A percentile compares a stretch with the other conserved stretches of the same genome.
Evolutionary conservation across 179 eudicot species (phyloP).

Genomic region (Actinidia chinensis): DNA sequence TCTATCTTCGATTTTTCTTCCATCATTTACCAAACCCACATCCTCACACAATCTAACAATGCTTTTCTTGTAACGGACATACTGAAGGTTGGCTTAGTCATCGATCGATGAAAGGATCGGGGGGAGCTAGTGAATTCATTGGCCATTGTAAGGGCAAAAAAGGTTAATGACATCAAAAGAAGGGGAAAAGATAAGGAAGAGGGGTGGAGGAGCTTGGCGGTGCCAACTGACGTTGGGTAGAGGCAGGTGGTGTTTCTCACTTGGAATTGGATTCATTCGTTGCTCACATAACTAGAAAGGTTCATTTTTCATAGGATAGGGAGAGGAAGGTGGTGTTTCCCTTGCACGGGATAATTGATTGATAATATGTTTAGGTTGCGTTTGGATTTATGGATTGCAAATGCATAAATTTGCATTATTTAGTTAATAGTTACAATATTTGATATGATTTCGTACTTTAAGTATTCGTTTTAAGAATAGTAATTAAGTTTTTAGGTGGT

Average conservation of each 20-base stretch:
- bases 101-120: slow-evolving; percentile 7
- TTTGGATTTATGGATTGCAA: too few relatives aligned
- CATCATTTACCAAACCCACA: too few relatives aligned
- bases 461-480: too few relatives aligned
- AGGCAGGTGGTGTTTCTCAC: slow-evolving; percentile 14
- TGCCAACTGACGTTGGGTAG: slow-evolving; percentile 7
- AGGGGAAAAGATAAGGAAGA: slow-evolving; percentile 22
- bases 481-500: too few relatives aligned
- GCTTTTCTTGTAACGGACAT: slow-evolving; percentile 12
- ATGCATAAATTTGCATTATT: too few relatives aligned
- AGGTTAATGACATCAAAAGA: slow-evolving; percentile 18
- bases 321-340: too few relatives aligned
- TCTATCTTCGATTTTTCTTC: too few relatives aligned
- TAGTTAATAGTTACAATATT: too few relatives aligned
- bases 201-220: slow-evolving; percentile 21
- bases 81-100: neutral
- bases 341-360: too few relatives aligned
- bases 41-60: slow-evolving; percentile 27
- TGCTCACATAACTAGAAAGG: slow-evolving; percentile 21
- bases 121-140: slow-evolving; percentile 17
- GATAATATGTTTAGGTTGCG: too few relatives aligned
- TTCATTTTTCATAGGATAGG: too few relatives aligned
- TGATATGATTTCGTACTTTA: too few relatives aligned
- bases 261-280: slow-evolving; percentile 22
- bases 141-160: neutral